These are phyloP conservation scores for Tricladium varicosporioides DNA, from an alignment of 2,329 filamentous ascomycete species.

Conservation along the genomic window DNA sequence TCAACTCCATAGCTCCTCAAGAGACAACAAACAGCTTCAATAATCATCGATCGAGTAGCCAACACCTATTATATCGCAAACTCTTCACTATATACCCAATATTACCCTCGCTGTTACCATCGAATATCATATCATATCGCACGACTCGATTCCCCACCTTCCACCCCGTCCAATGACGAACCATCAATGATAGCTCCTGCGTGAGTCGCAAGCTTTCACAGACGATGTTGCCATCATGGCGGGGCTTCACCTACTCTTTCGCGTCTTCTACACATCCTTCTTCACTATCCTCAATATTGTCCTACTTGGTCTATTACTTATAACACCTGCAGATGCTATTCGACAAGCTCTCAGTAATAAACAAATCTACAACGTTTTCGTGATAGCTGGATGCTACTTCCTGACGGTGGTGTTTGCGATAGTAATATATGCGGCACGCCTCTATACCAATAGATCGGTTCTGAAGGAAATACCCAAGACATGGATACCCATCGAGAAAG, in stretches of 20 bases:
- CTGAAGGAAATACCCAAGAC: slow-evolving; percentile 81
- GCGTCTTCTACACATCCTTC: slow-evolving; percentile 75
- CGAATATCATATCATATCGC: too few species aligned
- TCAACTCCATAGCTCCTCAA: too few species aligned
- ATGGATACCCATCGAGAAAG: slow-evolving; percentile 83
- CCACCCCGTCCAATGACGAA: not conserved
- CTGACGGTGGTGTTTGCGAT: slow-evolving; percentile 67
- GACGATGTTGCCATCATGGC: slow-evolving; percentile 24
- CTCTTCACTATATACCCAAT: too few species aligned
- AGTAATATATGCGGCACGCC: slow-evolving; percentile 77
- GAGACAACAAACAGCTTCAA: too few species aligned
- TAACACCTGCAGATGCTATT: slow-evolving; percentile 79
- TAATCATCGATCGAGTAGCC: too few species aligned
- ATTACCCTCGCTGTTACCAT: too few species aligned
- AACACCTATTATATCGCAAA: too few species aligned
- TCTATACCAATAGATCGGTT: slow-evolving; percentile 81
- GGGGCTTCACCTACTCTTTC: slow-evolving; percentile 50
- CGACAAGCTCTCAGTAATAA: slow-evolving; percentile 67
- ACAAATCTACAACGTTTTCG: slow-evolving; percentile 78
- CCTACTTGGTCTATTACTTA: slow-evolving; percentile 69
- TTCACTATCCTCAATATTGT: slow-evolving; percentile 76
- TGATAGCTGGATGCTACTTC: slow-evolving; percentile 74
- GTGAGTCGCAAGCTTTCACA: slow-evolving; percentile 9
- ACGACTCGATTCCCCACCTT: not conserved
- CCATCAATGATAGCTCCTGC: slow-evolving; percentile 4